Evolutionary conservation across 345 rosid species (phyloP).

Genomic region (Eucalyptus tenuipes): DNA sequence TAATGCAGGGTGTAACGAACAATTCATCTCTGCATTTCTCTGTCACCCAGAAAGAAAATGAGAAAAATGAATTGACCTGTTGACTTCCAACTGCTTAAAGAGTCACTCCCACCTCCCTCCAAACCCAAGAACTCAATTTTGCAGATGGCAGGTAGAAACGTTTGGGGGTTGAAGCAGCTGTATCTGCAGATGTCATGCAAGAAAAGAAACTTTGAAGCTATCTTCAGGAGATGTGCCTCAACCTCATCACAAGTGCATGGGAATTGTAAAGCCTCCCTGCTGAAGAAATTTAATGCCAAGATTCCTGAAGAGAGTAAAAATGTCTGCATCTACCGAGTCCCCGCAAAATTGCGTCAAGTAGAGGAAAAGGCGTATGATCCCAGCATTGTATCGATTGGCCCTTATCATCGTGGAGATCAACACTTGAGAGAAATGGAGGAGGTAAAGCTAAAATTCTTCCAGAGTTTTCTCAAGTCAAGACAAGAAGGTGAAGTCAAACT

Average conservation of each 20-base stretch:
- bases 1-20: background rate
- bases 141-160: background rate
- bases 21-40: background rate
- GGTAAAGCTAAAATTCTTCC: conserved; percentile 7
- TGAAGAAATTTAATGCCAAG: background rate
- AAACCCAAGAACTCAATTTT: background rate
- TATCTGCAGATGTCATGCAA: background rate
- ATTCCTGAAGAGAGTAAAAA: background rate
- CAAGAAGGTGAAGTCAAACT: background rate
- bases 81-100: background rate
- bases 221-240: background rate
- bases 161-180: background rate
- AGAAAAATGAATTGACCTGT: background rate
- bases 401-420: conserved; percentile 2
- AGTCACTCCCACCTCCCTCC: background rate
- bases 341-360: background rate
- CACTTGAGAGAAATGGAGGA: conserved; percentile 1
- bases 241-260: background rate
- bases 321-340: conserved; percentile 16
- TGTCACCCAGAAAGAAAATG: background rate
- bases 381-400: conserved; percentile 14
- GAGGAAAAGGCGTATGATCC: conserved; percentile 6
- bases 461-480: background rate
- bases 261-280: background rate
- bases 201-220: background rate